Conservation (phyloP, 2,329 filamentous ascomycete species). For the Plenodomus tracheiphilus region DNA sequence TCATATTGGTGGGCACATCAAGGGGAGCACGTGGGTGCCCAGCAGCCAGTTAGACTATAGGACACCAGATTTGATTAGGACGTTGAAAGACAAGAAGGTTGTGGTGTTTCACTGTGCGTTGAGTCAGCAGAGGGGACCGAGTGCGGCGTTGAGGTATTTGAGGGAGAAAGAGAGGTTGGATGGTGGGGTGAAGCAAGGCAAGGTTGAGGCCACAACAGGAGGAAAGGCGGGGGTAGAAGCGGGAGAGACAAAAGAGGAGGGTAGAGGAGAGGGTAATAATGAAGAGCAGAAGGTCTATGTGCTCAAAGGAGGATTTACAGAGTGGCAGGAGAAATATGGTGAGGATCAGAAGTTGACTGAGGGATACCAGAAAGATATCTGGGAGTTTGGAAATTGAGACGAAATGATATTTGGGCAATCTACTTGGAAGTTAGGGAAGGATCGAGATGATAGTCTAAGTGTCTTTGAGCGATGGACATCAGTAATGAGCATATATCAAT, state of each 20-base stretch:
- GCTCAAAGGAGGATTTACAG: slow-evolving; percentile 79
- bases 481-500: not conserved
- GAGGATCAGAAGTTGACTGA: slow-evolving; percentile 80
- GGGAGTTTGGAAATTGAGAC: slow-evolving; percentile 59
- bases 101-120: slow-evolving; percentile 95
- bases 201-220: slow-evolving; percentile 18
- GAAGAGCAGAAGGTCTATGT: slow-evolving; percentile 74
- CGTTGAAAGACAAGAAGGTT: slow-evolving; percentile 73
- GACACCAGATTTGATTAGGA: slow-evolving; percentile 80
- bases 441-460: not conserved
- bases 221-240: slow-evolving; percentile 21
- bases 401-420: not conserved
- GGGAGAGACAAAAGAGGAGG: slow-evolving; percentile 14
- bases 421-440: not conserved
- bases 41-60: slow-evolving; percentile 71
- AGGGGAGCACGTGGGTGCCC: slow-evolving; percentile 74
- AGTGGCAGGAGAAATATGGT: slow-evolving; percentile 86
- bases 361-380: slow-evolving; percentile 81
- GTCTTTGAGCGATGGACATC: not conserved
- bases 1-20: slow-evolving; percentile 88
- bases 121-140: slow-evolving; percentile 86
- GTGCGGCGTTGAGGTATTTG: slow-evolving; percentile 79
- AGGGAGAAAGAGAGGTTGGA: slow-evolving; percentile 65
- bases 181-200: no score
- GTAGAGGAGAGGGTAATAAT: slow-evolving; percentile 24